phyloP scores from a whole-genome alignment of 192 early-diverging fungal genomes.

The Linnemannia exigua region DNA sequence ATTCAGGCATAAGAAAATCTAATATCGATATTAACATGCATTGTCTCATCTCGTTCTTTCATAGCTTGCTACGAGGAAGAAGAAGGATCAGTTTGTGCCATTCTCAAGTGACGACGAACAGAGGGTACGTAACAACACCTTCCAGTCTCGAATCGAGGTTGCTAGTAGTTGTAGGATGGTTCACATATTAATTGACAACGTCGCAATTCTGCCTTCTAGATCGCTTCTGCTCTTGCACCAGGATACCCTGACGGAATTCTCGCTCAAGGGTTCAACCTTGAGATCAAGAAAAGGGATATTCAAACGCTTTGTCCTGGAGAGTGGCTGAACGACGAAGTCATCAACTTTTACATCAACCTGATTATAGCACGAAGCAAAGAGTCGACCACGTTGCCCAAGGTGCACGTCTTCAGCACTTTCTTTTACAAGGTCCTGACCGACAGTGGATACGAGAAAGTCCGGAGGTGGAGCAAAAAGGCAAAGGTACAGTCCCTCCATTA shows the following conservation, averaged over 20 bases:
- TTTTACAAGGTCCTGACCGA: constrained; percentile 84
- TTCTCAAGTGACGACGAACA: constrained; percentile 31
- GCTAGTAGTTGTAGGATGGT: neutral
- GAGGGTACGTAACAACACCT: neutral
- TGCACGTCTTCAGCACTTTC: constrained; percentile 94
- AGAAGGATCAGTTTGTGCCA: constrained; percentile 10
- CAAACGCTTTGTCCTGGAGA: constrained; percentile 75
- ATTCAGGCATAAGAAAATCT: neutral
- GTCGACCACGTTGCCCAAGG: constrained; percentile 62
- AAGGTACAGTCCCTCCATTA: no score
- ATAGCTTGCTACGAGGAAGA: constrained; percentile 20
- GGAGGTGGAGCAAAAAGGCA: constrained; percentile 85
- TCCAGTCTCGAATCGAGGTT: no score
- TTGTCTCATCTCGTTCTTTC: neutral
- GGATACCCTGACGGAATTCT: constrained; percentile 41
- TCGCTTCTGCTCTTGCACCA: constrained; percentile 17
- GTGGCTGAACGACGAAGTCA: constrained; percentile 98
- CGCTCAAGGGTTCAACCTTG: constrained; percentile 70
- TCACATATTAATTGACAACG: neutral
- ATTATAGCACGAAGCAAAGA: constrained; percentile 74
- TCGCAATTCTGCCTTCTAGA: neutral
- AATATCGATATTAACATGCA: neutral
- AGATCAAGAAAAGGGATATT: constrained; percentile 73
- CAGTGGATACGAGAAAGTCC: constrained; percentile 79
- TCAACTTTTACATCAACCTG: constrained; percentile 93